These are phyloP conservation scores for Schoenoplectus triqueter DNA, from an alignment of 202 grass and related monocot species.

Conservation along the genomic window DNA sequence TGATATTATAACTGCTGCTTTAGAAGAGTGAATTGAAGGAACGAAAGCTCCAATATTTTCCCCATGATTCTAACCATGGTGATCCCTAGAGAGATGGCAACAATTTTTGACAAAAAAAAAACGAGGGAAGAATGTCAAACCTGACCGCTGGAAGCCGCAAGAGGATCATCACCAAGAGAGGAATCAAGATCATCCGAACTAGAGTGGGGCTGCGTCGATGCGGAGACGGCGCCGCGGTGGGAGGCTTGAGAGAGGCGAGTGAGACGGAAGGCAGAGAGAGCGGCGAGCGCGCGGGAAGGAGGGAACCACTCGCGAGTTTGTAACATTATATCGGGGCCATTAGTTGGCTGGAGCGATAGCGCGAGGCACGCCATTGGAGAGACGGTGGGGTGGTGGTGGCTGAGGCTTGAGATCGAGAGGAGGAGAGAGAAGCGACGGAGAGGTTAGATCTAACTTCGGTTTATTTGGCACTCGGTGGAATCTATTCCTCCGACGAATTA, in stretches of 20 bases:
- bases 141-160: conserved; percentile 78
- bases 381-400: no score
- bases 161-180: conserved; percentile 88
- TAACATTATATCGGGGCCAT: conserved; percentile 91
- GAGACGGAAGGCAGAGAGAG: conserved; percentile 88
- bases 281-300: conserved; percentile 89
- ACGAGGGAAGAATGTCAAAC: conserved; percentile 32
- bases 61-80: background rate
- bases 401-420: conserved; percentile 3
- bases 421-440: conserved; percentile 7
- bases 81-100: conserved; percentile 1
- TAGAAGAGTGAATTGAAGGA: background rate
- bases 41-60: background rate
- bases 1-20: background rate
- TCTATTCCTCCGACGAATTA: no score
- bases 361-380: conserved; percentile 89
- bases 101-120: background rate
- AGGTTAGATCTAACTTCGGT: conserved; percentile 45
- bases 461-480: no score
- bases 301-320: conserved; percentile 98
- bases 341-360: conserved; percentile 88
- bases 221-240: conserved; percentile 36
- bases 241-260: conserved; percentile 72
- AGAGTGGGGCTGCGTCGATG: conserved; percentile 1
- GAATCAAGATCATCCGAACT: conserved; percentile 66